Evolutionary conservation across 116 monocot genomes (phyloP).

Genomic region (Thalassia testudinum): DNA sequence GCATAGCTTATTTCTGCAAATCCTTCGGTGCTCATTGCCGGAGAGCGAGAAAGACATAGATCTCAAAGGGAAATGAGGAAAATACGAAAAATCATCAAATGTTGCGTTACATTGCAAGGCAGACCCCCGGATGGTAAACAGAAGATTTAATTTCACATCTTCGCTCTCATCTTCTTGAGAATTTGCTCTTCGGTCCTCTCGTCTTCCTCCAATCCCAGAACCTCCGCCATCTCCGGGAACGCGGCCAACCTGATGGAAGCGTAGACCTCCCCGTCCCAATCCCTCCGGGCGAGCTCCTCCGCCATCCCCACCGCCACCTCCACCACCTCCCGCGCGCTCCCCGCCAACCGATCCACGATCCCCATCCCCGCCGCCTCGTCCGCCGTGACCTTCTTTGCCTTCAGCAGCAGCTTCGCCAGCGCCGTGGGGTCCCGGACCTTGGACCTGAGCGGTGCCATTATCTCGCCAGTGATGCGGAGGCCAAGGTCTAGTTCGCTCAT

Average conservation of each 20-base stretch:
- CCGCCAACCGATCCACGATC: slow-evolving; percentile 25
- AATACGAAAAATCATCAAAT: too few relatives aligned
- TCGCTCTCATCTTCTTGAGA: too few relatives aligned
- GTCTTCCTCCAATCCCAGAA: slow-evolving; percentile 3
- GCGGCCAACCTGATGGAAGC: slow-evolving; percentile 10
- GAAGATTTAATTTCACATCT: too few relatives aligned
- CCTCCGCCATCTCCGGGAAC: slow-evolving; percentile 11
- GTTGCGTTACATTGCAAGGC: too few relatives aligned
- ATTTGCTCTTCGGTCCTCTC: too few relatives aligned
- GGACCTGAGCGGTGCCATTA: slow-evolving; percentile 20
- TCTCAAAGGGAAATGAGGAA: too few relatives aligned
- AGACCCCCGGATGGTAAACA: too few relatives aligned
- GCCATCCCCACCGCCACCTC: slow-evolving; percentile 30
- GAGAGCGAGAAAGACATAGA: too few relatives aligned
- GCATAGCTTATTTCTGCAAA: too few relatives aligned
- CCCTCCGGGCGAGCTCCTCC: slow-evolving; percentile 36
- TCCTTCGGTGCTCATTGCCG: too few relatives aligned
- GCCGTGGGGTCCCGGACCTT: slow-evolving; percentile 32
- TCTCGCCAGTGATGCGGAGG: slow-evolving; percentile 27
- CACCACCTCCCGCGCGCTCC: slow-evolving; percentile 22
- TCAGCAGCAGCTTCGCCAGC: slow-evolving; percentile 17
- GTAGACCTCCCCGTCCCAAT: slow-evolving; percentile 34
- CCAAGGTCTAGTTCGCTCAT: slow-evolving; percentile 78
- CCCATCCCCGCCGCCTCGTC: slow-evolving; percentile 32
- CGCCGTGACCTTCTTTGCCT: slow-evolving; percentile 24